Conservation (phyloP, 139 green algal species). For the Chlamydomonas sphaeroides region DNA sequence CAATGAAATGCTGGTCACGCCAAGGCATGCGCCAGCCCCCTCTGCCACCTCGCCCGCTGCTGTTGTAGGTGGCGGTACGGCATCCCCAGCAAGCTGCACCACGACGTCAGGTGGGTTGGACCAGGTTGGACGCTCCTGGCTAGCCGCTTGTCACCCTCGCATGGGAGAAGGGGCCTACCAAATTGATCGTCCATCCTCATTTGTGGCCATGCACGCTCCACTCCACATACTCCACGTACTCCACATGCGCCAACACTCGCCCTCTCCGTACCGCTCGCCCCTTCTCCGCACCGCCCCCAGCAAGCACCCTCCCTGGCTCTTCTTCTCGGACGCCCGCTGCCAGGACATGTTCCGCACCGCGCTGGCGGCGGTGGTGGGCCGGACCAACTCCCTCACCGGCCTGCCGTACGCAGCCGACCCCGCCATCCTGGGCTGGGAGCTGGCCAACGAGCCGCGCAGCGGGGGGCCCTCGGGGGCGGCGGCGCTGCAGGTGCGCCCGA, state of each 20-base stretch:
- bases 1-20: too few species aligned
- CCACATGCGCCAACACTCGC: background rate
- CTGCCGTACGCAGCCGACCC: constrained; percentile 75
- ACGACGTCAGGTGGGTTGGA: constrained; percentile 15
- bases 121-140: too few species aligned
- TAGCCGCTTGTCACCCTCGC: too few species aligned
- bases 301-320: constrained; percentile 15
- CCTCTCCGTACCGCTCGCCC: too few species aligned
- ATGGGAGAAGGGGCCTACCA: too few species aligned
- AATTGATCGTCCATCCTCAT: too few species aligned
- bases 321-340: constrained; percentile 21
- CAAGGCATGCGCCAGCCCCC: too few species aligned
- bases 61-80: constrained; percentile 3
- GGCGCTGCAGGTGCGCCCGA: constrained; percentile 18
- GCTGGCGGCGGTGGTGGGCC: background rate
- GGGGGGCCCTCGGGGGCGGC: constrained; percentile 34
- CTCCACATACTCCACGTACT: too few species aligned
- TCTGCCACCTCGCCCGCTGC: too few species aligned
- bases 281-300: background rate
- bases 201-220: too few species aligned
- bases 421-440: constrained; percentile 79
- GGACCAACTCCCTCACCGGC: constrained; percentile 18
- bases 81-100: background rate
- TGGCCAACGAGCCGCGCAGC: constrained; percentile 87
- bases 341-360: constrained; percentile 13